Evolutionary conservation across 306 rosid species (phyloP).

Genomic region (Fragaria iinumae): DNA sequence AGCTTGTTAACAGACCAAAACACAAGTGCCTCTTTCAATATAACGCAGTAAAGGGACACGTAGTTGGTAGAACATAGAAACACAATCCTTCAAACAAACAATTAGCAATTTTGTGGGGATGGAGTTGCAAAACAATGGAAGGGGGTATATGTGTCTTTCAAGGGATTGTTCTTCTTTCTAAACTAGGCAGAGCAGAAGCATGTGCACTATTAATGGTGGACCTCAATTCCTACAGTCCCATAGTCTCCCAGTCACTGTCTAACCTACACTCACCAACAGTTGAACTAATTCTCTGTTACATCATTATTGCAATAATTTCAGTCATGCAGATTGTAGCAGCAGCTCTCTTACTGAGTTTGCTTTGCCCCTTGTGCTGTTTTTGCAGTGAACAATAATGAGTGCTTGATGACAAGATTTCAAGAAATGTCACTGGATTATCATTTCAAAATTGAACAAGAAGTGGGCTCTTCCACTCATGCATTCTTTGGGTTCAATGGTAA

Average conservation of each 20-base stretch:
- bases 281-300: constrained; percentile 30
- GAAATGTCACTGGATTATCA: constrained; percentile 97
- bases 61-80: background rate
- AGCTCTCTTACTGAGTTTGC: constrained; percentile 12
- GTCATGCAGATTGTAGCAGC: background rate
- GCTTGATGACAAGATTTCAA: constrained; percentile 93
- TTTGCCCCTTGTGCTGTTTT: background rate
- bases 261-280: constrained; percentile 39
- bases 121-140: background rate
- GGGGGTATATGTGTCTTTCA: constrained; percentile 24
- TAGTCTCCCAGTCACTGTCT: constrained; percentile 39
- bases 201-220: constrained; percentile 60
- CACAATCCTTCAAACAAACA: background rate
- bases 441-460: constrained; percentile 92
- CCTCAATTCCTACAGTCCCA: constrained; percentile 26
- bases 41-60: background rate
- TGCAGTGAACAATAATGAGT: constrained; percentile 76
- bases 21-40: background rate
- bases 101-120: background rate
- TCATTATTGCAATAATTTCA: constrained; percentile 7
- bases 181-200: constrained; percentile 49
- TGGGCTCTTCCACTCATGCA: constrained; percentile 77
- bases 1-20: background rate
- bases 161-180: constrained; percentile 10
- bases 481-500: constrained; percentile 86